phyloP scores from a whole-genome alignment of 2,329 filamentous ascomycete species.

The Coniosporium tulheliwenetii region DNA sequence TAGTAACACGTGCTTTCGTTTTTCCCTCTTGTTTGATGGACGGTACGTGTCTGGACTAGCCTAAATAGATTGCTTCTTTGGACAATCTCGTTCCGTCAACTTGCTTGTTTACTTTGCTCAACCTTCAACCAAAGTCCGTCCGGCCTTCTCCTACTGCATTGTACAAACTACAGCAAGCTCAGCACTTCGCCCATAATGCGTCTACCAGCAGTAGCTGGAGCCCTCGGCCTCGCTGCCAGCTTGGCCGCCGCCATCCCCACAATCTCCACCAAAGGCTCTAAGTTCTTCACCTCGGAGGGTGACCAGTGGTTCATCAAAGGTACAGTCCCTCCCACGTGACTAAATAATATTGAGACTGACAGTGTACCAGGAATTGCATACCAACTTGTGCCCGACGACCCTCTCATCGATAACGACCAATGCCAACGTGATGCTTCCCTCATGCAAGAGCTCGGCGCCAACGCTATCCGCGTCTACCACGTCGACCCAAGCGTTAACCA shows the following conservation, averaged over 20 bases:
- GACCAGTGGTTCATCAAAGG: conserved; percentile 76
- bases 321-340: conserved; percentile 15
- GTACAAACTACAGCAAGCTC: neutral
- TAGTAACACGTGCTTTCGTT: no score
- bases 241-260: conserved; percentile 29
- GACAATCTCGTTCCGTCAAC: neutral
- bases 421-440: conserved; percentile 59
- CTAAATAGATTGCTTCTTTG: neutral
- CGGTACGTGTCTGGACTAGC: neutral
- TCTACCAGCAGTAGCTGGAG: no score
- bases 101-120: neutral
- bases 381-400: conserved; percentile 48
- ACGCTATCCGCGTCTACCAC: conserved; percentile 78
- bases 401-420: conserved; percentile 59
- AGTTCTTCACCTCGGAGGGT: conserved; percentile 72
- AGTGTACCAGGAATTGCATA: conserved; percentile 17
- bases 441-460: conserved; percentile 69
- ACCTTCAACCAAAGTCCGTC: neutral
- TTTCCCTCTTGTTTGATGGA: no score
- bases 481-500: conserved; percentile 60
- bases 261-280: conserved; percentile 53
- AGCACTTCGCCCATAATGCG: neutral
- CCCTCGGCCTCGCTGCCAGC: neutral
- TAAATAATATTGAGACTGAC: neutral
- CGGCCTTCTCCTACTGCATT: neutral